phyloP scores from a whole-genome alignment of 768 basidiomycete species.

The Neoboletus magnificus region DNA sequence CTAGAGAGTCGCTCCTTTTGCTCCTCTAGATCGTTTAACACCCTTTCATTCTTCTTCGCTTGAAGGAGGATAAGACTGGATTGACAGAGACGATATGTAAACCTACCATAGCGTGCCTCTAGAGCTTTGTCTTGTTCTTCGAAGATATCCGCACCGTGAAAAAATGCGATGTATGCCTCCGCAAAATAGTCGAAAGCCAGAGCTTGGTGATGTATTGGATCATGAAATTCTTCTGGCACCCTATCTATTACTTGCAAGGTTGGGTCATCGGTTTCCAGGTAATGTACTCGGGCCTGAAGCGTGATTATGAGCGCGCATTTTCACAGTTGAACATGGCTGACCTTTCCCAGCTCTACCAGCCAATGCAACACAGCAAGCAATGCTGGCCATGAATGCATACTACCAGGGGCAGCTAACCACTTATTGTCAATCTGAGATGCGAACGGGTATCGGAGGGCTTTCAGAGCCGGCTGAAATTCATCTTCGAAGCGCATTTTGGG shows the following conservation, averaged over 20 bases:
- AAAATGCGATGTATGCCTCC: slow-evolving; percentile 64
- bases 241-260: slow-evolving; percentile 59
- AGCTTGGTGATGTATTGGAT: slow-evolving; percentile 68
- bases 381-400: slow-evolving; percentile 89
- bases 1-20: slow-evolving; percentile 46
- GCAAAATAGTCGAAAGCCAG: slow-evolving; percentile 74
- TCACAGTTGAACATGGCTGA: slow-evolving; percentile 33
- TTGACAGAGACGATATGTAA: background rate
- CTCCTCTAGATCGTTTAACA: slow-evolving; percentile 60
- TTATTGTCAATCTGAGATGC: slow-evolving; percentile 76
- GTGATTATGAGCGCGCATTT: background rate
- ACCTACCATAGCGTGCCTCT: slow-evolving; percentile 74
- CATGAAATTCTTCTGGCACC: slow-evolving; percentile 74
- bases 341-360: slow-evolving; percentile 85
- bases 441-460: slow-evolving; percentile 78
- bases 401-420: slow-evolving; percentile 84
- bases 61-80: background rate
- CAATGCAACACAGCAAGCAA: slow-evolving; percentile 88
- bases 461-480: slow-evolving; percentile 74
- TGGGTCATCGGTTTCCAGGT: slow-evolving; percentile 61
- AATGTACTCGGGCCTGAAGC: slow-evolving; percentile 37
- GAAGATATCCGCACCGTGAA: slow-evolving; percentile 66
- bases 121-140: slow-evolving; percentile 65
- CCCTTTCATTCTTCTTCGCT: slow-evolving; percentile 74
- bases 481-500: slow-evolving; percentile 67